Conservation (phyloP, 2,329 filamentous ascomycete genomes). For the Verticillium tricorpus region DNA sequence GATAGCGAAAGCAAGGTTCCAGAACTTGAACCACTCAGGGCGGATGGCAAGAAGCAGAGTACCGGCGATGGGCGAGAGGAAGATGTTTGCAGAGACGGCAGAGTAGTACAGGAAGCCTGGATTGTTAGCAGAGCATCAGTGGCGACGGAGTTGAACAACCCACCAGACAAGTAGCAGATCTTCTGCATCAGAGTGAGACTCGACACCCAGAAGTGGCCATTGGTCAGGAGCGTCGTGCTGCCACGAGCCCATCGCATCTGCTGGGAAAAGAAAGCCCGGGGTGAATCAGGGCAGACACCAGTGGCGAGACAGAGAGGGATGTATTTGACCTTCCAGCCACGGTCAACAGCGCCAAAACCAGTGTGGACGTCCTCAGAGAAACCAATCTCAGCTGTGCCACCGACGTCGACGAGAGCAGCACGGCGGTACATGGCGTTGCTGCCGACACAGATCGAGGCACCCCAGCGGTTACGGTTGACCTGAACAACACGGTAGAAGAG, state of each 20-base stretch:
- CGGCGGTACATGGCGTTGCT: conserved; percentile 36
- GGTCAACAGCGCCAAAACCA: conserved; percentile 33
- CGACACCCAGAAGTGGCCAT: conserved; percentile 34
- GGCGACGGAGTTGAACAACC: not conserved
- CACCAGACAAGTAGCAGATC: conserved; percentile 35
- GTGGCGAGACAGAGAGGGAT: conserved; percentile 34
- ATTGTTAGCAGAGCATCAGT: not conserved
- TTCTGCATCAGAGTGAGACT: conserved; percentile 33
- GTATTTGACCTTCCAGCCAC: conserved; percentile 37
- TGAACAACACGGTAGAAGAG: conserved; percentile 38
- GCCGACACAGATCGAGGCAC: conserved; percentile 35
- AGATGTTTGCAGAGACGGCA: conserved; percentile 32
- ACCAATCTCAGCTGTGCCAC: conserved; percentile 35
- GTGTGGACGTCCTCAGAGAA: conserved; percentile 40
- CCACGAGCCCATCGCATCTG: conserved; percentile 39
- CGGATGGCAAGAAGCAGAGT: conserved; percentile 33
- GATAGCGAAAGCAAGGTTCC: conserved; percentile 37
- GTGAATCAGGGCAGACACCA: conserved; percentile 37
- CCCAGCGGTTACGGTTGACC: conserved; percentile 34
- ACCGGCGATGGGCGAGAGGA: conserved; percentile 33
- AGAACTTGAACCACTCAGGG: conserved; percentile 36
- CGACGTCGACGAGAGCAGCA: conserved; percentile 31
- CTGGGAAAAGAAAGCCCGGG: conserved; percentile 36
- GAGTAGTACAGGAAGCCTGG: conserved; percentile 33
- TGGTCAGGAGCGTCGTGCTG: conserved; percentile 33